A percentile compares a stretch with the other conserved stretches of the same genome.
phyloP scores from a whole-genome alignment of 208 protist genomes.

The Acanthamoeba healyi region DNA sequence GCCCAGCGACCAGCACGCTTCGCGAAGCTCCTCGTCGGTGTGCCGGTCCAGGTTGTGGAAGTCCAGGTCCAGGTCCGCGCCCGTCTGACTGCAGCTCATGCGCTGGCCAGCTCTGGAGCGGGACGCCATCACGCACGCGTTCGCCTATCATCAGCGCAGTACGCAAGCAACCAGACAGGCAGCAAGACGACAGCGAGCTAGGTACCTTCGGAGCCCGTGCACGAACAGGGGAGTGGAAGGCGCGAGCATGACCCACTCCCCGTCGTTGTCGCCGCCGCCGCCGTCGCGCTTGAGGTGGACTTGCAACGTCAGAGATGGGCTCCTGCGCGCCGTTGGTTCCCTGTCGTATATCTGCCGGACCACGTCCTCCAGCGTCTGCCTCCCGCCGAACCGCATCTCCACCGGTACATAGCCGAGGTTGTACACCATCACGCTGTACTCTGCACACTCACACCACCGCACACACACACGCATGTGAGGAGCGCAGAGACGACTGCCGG shows the following conservation, averaged over 20 bases:
- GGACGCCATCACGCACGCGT: too few relatives aligned
- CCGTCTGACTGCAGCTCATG: neutral
- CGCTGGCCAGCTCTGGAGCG: neutral
- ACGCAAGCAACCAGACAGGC: too few relatives aligned
- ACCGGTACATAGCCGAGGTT: neutral
- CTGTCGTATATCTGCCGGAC: neutral
- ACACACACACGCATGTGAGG: neutral
- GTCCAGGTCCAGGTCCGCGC: neutral
- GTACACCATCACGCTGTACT: neutral
- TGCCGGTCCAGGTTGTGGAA: slow-evolving; percentile 6
- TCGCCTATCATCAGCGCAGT: too few relatives aligned
- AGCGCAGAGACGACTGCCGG: too few relatives aligned
- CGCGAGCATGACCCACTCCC: too few relatives aligned
- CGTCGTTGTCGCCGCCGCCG: too few relatives aligned
- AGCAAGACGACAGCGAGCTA: too few relatives aligned
- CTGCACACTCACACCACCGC: neutral
- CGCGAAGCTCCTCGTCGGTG: neutral
- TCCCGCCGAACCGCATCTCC: neutral
- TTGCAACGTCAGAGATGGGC: too few relatives aligned
- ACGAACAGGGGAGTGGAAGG: too few relatives aligned
- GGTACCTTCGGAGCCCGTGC: too few relatives aligned
- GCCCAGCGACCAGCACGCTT: neutral
- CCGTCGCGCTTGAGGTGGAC: too few relatives aligned
- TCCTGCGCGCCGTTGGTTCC: too few relatives aligned
- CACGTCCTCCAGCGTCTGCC: neutral